Percentiles rank a stretch among this genome's conserved stretches.
These are phyloP conservation scores for Brassica nigra DNA, from an alignment of 345 rosid genomes.

Conservation along the genomic window DNA sequence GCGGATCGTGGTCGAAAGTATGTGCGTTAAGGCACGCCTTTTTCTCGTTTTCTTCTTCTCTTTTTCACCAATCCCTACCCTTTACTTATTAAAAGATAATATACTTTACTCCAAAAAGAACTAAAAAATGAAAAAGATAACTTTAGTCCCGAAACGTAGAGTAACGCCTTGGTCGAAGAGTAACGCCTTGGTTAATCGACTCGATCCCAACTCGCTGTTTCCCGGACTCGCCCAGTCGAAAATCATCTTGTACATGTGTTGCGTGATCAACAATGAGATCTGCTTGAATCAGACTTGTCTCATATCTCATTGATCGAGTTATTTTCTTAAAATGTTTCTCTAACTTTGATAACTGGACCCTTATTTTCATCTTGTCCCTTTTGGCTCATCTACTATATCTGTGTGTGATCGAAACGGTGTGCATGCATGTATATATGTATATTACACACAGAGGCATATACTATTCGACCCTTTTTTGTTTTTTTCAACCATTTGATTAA, in stretches of 20 bases:
- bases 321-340: neutral
- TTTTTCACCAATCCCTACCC: neutral
- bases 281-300: neutral
- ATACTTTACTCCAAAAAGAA: neutral
- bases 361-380: neutral
- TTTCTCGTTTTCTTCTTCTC: neutral
- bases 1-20: neutral
- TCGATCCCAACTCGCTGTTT: neutral
- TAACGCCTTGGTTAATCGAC: neutral
- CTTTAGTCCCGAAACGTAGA: neutral
- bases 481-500: too few relatives aligned
- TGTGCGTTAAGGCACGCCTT: neutral
- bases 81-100: too few relatives aligned
- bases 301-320: too few relatives aligned
- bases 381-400: too few relatives aligned
- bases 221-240: neutral
- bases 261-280: neutral
- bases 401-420: too few relatives aligned
- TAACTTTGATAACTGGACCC: neutral
- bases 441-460: too few relatives aligned
- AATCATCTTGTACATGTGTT: neutral
- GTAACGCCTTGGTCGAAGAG: neutral
- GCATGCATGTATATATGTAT: too few relatives aligned
- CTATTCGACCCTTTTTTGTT: too few relatives aligned
- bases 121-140: neutral